phyloP scores from a whole-genome alignment of 1,284 basidiomycete species.

The Pseudozyma pruni region DNA sequence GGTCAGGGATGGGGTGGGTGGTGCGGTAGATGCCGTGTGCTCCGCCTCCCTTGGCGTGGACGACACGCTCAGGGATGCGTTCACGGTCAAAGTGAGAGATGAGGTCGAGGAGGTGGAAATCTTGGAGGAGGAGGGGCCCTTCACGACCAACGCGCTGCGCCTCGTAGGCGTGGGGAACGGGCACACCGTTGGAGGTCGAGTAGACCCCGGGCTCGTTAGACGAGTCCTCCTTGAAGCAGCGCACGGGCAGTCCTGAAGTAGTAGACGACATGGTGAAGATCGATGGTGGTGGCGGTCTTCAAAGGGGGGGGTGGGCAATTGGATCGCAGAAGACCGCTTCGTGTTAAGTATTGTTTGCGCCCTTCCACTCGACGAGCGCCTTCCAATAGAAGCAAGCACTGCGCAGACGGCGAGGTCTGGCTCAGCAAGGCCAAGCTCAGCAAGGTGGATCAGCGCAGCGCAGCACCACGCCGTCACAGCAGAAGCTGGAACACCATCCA shows the following conservation, averaged over 20 bases:
- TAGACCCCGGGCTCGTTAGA: constrained; percentile 36
- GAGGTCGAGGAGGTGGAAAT: constrained; percentile 55
- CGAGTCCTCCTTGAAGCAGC: constrained; percentile 41
- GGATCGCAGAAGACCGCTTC: background rate
- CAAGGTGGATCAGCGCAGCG: no score
- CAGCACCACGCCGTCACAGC: no score
- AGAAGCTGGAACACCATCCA: no score
- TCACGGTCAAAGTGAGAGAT: constrained; percentile 61
- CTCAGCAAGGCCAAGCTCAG: no score
- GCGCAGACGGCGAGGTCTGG: no score
- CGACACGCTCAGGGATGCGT: constrained; percentile 65
- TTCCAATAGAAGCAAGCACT: no score
- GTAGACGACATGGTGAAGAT: constrained; percentile 25
- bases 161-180: constrained; percentile 75
- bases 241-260: constrained; percentile 26
- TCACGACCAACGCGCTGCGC: constrained; percentile 78
- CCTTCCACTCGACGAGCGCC: background rate
- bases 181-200: constrained; percentile 48
- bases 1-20: constrained; percentile 52
- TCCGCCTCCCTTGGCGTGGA: constrained; percentile 60
- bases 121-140: constrained; percentile 85
- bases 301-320: no score
- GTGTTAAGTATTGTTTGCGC: no score
- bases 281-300: background rate
- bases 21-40: constrained; percentile 56